Evolutionary conservation across 768 basidiomycete genomes (phyloP).

Genomic region (Coprinellus micaceus): DNA sequence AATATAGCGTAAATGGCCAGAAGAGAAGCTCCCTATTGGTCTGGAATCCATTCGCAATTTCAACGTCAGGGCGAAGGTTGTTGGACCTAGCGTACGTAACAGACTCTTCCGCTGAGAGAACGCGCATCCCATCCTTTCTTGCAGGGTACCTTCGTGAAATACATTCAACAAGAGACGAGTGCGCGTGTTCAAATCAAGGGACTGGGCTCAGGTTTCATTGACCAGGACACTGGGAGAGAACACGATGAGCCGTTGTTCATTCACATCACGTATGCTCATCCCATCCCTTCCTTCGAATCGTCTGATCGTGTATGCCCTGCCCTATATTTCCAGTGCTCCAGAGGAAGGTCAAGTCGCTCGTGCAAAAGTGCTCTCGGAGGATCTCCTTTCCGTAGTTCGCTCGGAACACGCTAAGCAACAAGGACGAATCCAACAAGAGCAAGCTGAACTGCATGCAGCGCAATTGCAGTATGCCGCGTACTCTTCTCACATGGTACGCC

Average conservation of each 20-base stretch:
- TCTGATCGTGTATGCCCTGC: too few relatives aligned
- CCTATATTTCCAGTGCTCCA: slow-evolving; percentile 59
- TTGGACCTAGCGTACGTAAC: slow-evolving; percentile 78
- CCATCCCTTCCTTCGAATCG: too few relatives aligned
- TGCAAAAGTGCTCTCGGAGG: slow-evolving; percentile 84
- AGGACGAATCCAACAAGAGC: slow-evolving; percentile 60
- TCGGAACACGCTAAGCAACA: slow-evolving; percentile 85
- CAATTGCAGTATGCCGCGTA: slow-evolving; percentile 80
- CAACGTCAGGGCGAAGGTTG: slow-evolving; percentile 96
- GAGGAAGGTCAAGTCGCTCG: slow-evolving; percentile 84
- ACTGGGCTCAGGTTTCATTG: slow-evolving; percentile 90
- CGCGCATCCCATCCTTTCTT: too few relatives aligned
- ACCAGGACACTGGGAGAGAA: slow-evolving; percentile 78
- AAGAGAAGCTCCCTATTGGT: slow-evolving; percentile 88
- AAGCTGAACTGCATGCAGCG: slow-evolving; percentile 83
- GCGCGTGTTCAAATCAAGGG: slow-evolving; percentile 98
- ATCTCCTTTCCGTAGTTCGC: slow-evolving; percentile 84
- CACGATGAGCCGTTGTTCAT: slow-evolving; percentile 89
- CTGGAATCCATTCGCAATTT: slow-evolving; percentile 95
- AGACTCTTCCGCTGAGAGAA: too few relatives aligned
- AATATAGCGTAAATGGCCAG: slow-evolving; percentile 89
- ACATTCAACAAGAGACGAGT: slow-evolving; percentile 93
- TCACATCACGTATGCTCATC: slow-evolving; percentile 54
- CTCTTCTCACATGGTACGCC: slow-evolving; percentile 46
- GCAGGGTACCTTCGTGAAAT: slow-evolving; percentile 95